Evolutionary conservation across 1,284 basidiomycete genomes (phyloP).

Genomic region (Melampsora occidentalis): DNA sequence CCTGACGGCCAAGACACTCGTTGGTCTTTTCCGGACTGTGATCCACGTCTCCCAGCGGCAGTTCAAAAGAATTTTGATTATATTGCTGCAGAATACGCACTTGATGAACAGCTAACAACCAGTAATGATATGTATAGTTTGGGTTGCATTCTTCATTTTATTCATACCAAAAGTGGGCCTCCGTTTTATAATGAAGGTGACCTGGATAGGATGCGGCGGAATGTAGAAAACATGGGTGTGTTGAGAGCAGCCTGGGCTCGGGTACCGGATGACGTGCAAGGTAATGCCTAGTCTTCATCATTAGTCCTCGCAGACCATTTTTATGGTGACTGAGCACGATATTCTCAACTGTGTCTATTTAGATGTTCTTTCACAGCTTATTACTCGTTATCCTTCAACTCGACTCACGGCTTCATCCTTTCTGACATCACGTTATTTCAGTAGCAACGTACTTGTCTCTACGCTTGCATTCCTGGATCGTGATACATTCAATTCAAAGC

Average conservation of each 20-base stretch:
- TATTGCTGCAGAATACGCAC: slow-evolving; percentile 89
- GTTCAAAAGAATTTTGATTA: slow-evolving; percentile 93
- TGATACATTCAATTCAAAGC: slow-evolving; percentile 88
- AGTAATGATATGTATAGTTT: slow-evolving; percentile 93
- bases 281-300: slow-evolving; percentile 21
- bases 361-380: slow-evolving; percentile 73
- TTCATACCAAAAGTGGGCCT: slow-evolving; percentile 79
- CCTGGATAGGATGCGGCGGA: slow-evolving; percentile 71
- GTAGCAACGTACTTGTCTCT: slow-evolving; percentile 83
- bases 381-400: slow-evolving; percentile 71
- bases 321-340: not conserved
- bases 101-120: slow-evolving; percentile 80
- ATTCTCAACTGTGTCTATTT: slow-evolving; percentile 19
- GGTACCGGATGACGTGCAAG: slow-evolving; percentile 50
- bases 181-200: slow-evolving; percentile 87
- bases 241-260: slow-evolving; percentile 49
- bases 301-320: not conserved
- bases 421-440: slow-evolving; percentile 83
- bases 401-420: slow-evolving; percentile 75
- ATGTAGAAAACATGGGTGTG: slow-evolving; percentile 65
- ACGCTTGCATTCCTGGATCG: slow-evolving; percentile 95
- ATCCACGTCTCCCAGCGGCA: slow-evolving; percentile 73
- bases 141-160: slow-evolving; percentile 76
- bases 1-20: slow-evolving; percentile 70
- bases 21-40: slow-evolving; percentile 85